These are phyloP conservation scores for Trichoderma sp. DNA, from an alignment of 2,329 filamentous ascomycete genomes.

Conservation along the genomic window DNA sequence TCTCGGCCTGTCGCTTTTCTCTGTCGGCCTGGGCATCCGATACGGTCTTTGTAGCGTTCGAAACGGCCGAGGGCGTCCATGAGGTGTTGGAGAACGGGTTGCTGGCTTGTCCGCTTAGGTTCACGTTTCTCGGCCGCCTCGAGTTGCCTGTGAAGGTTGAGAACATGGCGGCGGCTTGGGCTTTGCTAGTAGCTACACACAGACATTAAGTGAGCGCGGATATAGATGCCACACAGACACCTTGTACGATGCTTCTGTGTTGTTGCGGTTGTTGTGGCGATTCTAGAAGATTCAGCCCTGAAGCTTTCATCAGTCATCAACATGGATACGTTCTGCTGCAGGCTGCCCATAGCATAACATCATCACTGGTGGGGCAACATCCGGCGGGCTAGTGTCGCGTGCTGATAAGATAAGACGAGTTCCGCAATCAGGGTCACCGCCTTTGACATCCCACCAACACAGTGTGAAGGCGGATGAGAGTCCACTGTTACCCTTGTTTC, in stretches of 20 bases:
- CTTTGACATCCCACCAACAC: constrained; percentile 19
- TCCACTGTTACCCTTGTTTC: constrained; percentile 12
- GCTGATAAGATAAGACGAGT: constrained; percentile 23
- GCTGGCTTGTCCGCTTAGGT: constrained; percentile 78
- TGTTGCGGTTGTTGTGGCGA: not conserved
- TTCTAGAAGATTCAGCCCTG: constrained; percentile 23
- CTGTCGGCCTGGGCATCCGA: constrained; percentile 86
- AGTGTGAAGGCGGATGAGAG: not conserved
- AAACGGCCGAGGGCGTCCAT: constrained; percentile 55
- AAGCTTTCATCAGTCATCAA: constrained; percentile 19
- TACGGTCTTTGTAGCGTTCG: constrained; percentile 72
- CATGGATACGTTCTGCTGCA: not conserved
- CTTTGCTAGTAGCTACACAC: constrained; percentile 11
- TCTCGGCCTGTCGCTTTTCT: constrained; percentile 73
- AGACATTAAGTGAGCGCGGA: not conserved
- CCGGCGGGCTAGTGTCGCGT: constrained; percentile 15
- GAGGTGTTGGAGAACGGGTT: constrained; percentile 74
- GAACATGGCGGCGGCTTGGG: constrained; percentile 62
- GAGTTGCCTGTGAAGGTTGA: constrained; percentile 87
- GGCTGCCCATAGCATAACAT: constrained; percentile 19
- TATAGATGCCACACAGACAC: constrained; percentile 1
- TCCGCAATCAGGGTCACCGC: constrained; percentile 11
- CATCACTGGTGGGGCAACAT: constrained; percentile 19
- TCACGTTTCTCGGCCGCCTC: constrained; percentile 84
- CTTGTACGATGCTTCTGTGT: not conserved